phyloP scores from a whole-genome alignment of 345 rosid species.

The Eucalyptus marginata region DNA sequence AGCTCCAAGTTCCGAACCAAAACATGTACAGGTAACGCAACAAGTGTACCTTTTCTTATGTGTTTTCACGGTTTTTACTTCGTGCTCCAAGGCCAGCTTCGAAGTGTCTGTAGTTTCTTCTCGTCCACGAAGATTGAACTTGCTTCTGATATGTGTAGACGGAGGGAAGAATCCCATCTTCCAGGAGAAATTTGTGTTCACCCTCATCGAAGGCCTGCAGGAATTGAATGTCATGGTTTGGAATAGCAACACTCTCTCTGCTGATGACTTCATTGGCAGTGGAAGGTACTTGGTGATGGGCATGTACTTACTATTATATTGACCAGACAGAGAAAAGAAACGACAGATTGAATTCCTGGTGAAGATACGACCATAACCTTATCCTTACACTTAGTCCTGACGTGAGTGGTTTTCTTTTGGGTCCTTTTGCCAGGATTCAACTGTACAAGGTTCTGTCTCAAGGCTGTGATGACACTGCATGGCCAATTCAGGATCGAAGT shows the following conservation, averaged over 20 bases:
- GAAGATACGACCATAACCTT: neutral
- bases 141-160: constrained; percentile 24
- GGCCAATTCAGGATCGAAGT: constrained; percentile 74
- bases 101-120: neutral
- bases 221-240: constrained; percentile 47
- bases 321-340: neutral
- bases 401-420: neutral
- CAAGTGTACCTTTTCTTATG: neutral
- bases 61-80: neutral
- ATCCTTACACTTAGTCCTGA: neutral
- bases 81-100: neutral
- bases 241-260: constrained; percentile 65
- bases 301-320: neutral
- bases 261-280: constrained; percentile 70
- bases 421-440: constrained; percentile 35
- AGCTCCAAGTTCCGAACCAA: constrained; percentile 7
- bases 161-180: constrained; percentile 75
- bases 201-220: constrained; percentile 68
- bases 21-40: neutral
- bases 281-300: constrained; percentile 38
- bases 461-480: constrained; percentile 64
- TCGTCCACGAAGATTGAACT: neutral
- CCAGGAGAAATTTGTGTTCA: constrained; percentile 75
- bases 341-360: neutral
- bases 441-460: constrained; percentile 64